Base-by-base conservation (phyloP, 2,329 filamentous ascomycete species). In the Chaetomium sp. region DNA sequence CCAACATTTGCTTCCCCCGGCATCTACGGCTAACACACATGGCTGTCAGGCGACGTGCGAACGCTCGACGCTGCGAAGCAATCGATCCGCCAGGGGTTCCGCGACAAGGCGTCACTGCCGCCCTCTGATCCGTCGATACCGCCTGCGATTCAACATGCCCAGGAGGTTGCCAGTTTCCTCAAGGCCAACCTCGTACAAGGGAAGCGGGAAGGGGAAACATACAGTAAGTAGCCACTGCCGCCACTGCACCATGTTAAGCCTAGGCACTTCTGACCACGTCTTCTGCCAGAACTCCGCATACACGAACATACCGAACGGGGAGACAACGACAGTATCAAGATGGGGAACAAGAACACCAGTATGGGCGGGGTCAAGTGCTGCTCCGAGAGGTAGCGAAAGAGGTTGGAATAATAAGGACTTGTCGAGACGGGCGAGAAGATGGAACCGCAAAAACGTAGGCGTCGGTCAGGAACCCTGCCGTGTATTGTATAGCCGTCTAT, bases 291-390 rank as follows among this genome's bases (percentile, higher is more conserved):
- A 75, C 80, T 98, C 64, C 85, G 89, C 59, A 97, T 99, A 78
- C 95, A 98, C 76, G 85, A 96, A 67, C 81, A 96, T 69, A 99
- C 90, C 33, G 94, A 99, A 77, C 84, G 92, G 69, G 93, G 95
- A 61, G 91, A 98, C 78, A 99, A 99, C 74, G 93, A 97, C 71
- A 91, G 89, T 38, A 87, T 97, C 72, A 96, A 93, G 78, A 81
- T 87, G 59, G 83, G 83, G 2, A 81, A 78, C 65, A 75, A 72
- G 61, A 74, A 68, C 10, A 61, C 74, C 65, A 78, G 70, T 57
- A 70, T 74, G 12, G 75, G 73, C 33, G 68, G 65, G 5, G 56
- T 66, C n/a, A 74, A 74, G 66, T 75, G 70, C 59, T 76, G 75
- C 63, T 70, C 71, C 4, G 70, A 73, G 55, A 67, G 61, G 54